Conservation (phyloP, 129 eudicot genomes). For the Helianthus tuberosus region DNA sequence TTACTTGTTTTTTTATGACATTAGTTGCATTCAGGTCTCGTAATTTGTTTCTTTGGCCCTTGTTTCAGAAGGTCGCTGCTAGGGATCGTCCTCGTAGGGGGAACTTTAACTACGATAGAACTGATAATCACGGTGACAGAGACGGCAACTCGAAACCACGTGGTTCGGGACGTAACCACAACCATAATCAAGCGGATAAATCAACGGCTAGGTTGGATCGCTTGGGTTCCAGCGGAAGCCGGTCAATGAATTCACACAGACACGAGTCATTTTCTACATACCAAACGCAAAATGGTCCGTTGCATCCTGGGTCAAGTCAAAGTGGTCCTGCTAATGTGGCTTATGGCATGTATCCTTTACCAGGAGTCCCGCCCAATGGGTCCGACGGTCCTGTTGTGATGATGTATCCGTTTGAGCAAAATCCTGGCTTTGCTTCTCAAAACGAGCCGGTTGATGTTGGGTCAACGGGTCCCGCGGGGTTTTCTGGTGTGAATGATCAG, state of each 20-base stretch:
- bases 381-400: constrained; percentile 56
- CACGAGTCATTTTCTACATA: constrained; percentile 58
- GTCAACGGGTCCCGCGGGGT: constrained; percentile 53
- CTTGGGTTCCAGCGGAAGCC: constrained; percentile 47
- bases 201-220: constrained; percentile 62
- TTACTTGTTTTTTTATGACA: background rate
- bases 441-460: constrained; percentile 79
- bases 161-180: constrained; percentile 58
- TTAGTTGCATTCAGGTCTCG: constrained; percentile 17
- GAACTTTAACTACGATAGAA: constrained; percentile 66
- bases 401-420: constrained; percentile 82
- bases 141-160: constrained; percentile 67
- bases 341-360: constrained; percentile 65
- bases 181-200: constrained; percentile 66
- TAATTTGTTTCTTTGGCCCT: constrained; percentile 6
- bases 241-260: constrained; percentile 60
- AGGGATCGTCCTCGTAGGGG: constrained; percentile 80
- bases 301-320: constrained; percentile 57
- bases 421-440: constrained; percentile 52
- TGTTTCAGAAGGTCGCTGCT: constrained; percentile 62
- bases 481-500: constrained; percentile 50
- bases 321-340: constrained; percentile 51
- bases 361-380: constrained; percentile 69
- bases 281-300: constrained; percentile 69
- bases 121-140: constrained; percentile 66